Evolutionary conservation across 441 rosid species (phyloP).

Genomic region (Gossypium trilobum): DNA sequence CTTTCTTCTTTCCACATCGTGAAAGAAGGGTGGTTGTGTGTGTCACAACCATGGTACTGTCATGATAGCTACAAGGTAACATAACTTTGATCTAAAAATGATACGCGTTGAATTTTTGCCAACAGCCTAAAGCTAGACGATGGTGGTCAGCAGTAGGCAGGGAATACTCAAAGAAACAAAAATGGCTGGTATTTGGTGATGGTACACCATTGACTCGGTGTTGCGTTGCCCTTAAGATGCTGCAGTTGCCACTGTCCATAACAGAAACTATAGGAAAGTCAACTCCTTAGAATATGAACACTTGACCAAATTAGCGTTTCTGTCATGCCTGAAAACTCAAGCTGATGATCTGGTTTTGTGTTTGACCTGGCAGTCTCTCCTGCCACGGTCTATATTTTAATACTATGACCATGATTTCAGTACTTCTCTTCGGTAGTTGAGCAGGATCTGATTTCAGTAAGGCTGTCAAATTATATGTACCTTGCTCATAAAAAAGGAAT

Average conservation of each 20-base stretch:
- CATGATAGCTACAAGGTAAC: conserved; percentile 1
- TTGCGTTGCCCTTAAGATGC: not conserved
- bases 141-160: not conserved
- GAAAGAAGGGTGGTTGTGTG: not conserved
- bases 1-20: not conserved
- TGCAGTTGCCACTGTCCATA: not conserved
- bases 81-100: not conserved
- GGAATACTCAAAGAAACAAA: not conserved
- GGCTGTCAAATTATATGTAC: not conserved
- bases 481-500: not conserved
- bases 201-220: not conserved
- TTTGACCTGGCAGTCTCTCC: not conserved
- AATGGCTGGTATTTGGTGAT: not conserved
- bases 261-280: not conserved
- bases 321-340: not conserved
- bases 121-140: not conserved
- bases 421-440: not conserved
- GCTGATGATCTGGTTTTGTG: not conserved
- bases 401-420: no score
- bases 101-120: not conserved
- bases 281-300: conserved; percentile 4
- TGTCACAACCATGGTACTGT: not conserved
- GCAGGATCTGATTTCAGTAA: not conserved
- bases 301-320: not conserved
- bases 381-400: no score